Evolutionary conservation across 495 filamentous ascomycete species (phyloP).

Genomic region (Astrothelium subdiscretum): DNA sequence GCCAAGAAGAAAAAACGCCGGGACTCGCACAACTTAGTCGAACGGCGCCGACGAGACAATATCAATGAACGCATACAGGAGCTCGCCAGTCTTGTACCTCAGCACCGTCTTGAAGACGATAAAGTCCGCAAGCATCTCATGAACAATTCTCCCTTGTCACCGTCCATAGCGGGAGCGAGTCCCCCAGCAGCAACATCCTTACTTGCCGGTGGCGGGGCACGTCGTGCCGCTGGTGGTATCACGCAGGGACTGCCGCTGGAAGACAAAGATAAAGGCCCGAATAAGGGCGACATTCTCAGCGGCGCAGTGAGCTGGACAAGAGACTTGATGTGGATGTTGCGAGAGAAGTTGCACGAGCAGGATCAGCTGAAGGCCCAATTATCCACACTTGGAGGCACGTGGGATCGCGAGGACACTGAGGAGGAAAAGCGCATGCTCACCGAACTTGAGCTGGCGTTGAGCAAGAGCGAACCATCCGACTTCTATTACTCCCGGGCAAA

Average conservation of each 20-base stretch:
- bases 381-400: conserved; percentile 53
- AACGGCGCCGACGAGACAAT: conserved; percentile 88
- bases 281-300: conserved; percentile 97
- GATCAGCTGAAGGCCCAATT: conserved; percentile 69
- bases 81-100: conserved; percentile 81
- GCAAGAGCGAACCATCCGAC: conserved; percentile 56
- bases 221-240: conserved; percentile 79
- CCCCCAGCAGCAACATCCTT: conserved; percentile 77
- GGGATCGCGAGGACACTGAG: conserved; percentile 76
- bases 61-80: conserved; percentile 99
- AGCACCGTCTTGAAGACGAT: conserved; percentile 90
- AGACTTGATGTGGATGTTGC: conserved; percentile 92
- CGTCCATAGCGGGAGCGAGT: conserved; percentile 52
- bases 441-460: conserved; percentile 74
- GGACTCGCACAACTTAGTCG: conserved; percentile 93
- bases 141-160: conserved; percentile 79
- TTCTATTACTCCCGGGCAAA: conserved; percentile 77
- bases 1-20: conserved; percentile 80
- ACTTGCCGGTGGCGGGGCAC: conserved; percentile 70
- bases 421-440: conserved; percentile 92
- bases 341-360: conserved; percentile 78
- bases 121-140: conserved; percentile 89
- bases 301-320: conserved; percentile 93
- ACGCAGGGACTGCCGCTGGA: conserved; percentile 83
- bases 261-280: conserved; percentile 96